phyloP scores from a whole-genome alignment of 371 early-diverging fungal genomes.

The Coemansia linderi region DNA sequence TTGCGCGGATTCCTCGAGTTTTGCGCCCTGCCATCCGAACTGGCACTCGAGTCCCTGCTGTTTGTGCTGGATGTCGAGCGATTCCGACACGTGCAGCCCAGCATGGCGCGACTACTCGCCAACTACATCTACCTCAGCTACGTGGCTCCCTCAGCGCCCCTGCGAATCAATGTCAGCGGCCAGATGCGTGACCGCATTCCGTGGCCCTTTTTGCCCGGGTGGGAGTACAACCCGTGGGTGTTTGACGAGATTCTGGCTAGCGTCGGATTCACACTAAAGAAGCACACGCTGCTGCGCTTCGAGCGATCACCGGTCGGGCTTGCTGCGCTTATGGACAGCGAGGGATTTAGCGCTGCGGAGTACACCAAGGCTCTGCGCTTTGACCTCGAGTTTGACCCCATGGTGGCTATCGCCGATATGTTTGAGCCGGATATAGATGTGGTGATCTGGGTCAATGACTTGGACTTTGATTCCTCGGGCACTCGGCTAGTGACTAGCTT shows the following conservation, averaged over 20 bases:
- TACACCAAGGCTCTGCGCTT: conserved; percentile 34
- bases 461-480: conserved; percentile 29
- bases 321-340: conserved; percentile 22
- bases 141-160: conserved; percentile 46
- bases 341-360: conserved; percentile 12
- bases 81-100: conserved; percentile 52
- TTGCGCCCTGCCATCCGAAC: conserved; percentile 52
- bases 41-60: conserved; percentile 50
- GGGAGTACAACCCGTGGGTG: conserved; percentile 52
- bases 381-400: conserved; percentile 40
- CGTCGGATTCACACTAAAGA: conserved; percentile 48
- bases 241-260: conserved; percentile 53
- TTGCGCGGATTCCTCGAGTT: conserved; percentile 46
- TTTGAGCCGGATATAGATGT: conserved; percentile 52
- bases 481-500: conserved; percentile 26
- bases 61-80: conserved; percentile 54
- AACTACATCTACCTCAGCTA: conserved; percentile 54
- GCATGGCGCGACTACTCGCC: conserved; percentile 53
- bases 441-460: conserved; percentile 53
- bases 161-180: conserved; percentile 40
- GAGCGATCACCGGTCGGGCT: conserved; percentile 52
- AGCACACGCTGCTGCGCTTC: conserved; percentile 48
- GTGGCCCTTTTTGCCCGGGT: conserved; percentile 54
- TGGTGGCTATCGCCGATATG: conserved; percentile 39
- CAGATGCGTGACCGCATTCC: conserved; percentile 49